Evolutionary conservation across 352 stramenopile genomes (phyloP).

Genomic region (Phytopythium kandeliae): DNA sequence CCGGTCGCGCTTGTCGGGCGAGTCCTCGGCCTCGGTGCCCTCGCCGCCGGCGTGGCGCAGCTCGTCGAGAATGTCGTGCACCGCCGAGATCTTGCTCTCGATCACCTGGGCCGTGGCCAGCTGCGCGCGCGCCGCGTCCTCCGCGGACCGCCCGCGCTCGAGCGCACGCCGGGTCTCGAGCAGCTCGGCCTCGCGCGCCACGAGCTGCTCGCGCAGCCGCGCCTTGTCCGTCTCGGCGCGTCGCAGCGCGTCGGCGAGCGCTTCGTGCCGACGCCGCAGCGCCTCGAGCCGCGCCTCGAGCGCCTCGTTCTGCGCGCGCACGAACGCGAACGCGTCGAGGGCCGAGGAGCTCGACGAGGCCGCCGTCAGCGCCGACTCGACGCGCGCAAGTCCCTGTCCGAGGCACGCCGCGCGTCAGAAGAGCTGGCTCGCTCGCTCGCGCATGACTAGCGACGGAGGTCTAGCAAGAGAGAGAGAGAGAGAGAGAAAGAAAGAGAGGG

Average conservation of each 20-base stretch:
- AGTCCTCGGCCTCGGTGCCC: constrained; percentile 48
- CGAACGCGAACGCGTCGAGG: constrained; percentile 15
- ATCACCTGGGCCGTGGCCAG: constrained; percentile 28
- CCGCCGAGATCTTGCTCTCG: constrained; percentile 42
- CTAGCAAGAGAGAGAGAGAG: too few species aligned
- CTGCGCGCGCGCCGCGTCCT: constrained; percentile 27
- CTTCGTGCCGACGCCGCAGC: constrained; percentile 18
- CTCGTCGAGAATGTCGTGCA: constrained; percentile 65
- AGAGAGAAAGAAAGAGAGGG: too few species aligned
- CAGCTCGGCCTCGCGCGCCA: constrained; percentile 38
- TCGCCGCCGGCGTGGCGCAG: constrained; percentile 38
- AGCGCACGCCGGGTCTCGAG: constrained; percentile 26
- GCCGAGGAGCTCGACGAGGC: too few species aligned
- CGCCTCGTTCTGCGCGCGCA: constrained; percentile 21
- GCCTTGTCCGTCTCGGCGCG: constrained; percentile 23
- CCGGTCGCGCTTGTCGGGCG: constrained; percentile 38
- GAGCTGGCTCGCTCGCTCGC: too few species aligned
- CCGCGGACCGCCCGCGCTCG: constrained; percentile 24
- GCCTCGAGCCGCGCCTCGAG: constrained; percentile 18
- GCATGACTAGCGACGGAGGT: too few species aligned
- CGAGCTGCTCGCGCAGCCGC: constrained; percentile 33
- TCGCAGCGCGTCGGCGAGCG: constrained; percentile 23
- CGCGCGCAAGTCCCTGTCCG: constrained; percentile 14
- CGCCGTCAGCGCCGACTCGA: constrained; percentile 24
- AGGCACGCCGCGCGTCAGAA: background rate